Conservation (phyloP, 257 asterid species). For the Nicotiana paniculata region DNA sequence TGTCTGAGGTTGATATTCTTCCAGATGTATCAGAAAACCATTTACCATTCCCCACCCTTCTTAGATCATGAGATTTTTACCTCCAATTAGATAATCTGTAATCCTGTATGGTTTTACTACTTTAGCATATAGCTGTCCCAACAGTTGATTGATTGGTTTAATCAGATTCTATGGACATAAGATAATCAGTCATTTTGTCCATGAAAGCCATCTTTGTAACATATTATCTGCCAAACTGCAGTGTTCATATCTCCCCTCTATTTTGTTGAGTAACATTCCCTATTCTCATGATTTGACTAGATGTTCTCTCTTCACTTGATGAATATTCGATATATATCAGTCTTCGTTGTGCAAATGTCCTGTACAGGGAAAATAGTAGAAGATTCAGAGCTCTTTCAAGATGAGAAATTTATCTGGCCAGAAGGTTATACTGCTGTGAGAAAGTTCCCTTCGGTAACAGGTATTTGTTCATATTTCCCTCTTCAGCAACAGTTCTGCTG, state of each 20-base stretch:
- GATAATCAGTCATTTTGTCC: not conserved
- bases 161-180: not conserved
- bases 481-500: conserved; percentile 7
- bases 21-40: not conserved
- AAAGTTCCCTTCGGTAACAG: conserved; percentile 53
- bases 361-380: conserved; percentile 70
- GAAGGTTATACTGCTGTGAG: conserved; percentile 85
- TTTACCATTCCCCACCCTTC: not conserved
- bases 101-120: not conserved
- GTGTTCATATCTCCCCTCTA: not conserved
- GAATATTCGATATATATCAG: not conserved
- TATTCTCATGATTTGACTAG: not conserved
- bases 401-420: conserved; percentile 76
- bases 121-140: not conserved
- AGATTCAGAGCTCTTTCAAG: conserved; percentile 59
- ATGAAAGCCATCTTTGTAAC: not conserved
- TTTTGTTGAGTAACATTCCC: not conserved
- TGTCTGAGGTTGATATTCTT: not conserved
- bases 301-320: not conserved
- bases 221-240: not conserved
- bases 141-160: not conserved
- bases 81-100: not conserved
- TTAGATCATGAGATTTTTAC: not conserved
- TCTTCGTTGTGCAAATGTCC: conserved; percentile 18
- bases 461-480: conserved; percentile 27